phyloP scores from a whole-genome alignment of 352 stramenopile genomes.

The Phytopythium chamaehyphon region DNA sequence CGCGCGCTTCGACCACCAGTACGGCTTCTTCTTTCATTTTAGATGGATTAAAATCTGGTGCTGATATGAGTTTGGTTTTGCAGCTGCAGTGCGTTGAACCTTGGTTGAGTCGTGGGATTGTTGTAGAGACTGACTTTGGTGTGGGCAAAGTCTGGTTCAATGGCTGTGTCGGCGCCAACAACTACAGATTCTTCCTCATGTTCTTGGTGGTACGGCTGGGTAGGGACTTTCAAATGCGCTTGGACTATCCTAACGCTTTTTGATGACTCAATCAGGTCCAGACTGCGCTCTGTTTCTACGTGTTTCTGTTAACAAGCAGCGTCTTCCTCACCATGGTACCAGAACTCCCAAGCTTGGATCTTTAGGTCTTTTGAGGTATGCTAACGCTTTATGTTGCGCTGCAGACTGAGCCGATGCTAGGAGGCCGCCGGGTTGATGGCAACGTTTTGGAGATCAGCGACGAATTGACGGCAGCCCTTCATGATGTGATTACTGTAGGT shows the following conservation, averaged over 20 bases:
- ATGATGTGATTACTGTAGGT: slow-evolving; percentile 50
- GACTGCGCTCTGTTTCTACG: slow-evolving; percentile 42
- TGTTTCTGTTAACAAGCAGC: slow-evolving; percentile 45
- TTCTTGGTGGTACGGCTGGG: slow-evolving; percentile 35
- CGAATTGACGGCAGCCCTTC: slow-evolving; percentile 33
- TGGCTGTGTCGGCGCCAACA: slow-evolving; percentile 73
- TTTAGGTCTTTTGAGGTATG: not conserved
- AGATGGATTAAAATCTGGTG: slow-evolving; percentile 6
- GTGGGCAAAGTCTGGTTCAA: slow-evolving; percentile 80
- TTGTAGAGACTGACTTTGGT: not conserved
- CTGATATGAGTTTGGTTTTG: not conserved
- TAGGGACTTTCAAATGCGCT: not conserved
- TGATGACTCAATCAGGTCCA: slow-evolving; percentile 43
- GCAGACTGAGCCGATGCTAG: slow-evolving; percentile 37
- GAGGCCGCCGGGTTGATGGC: slow-evolving; percentile 9
- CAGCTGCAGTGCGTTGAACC: slow-evolving; percentile 7
- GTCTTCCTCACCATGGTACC: slow-evolving; percentile 49
- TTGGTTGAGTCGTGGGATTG: not conserved
- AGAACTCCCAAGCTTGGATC: not conserved
- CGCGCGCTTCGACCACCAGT: slow-evolving; percentile 89
- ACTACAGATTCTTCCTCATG: slow-evolving; percentile 74
- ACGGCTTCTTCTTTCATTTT: slow-evolving; percentile 17
- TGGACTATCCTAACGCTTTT: no score
- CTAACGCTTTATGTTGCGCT: not conserved
- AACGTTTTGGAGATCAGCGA: slow-evolving; percentile 7